phyloP scores from a whole-genome alignment of 805 yeast genomes.

The Brettanomyces custersianus region DNA sequence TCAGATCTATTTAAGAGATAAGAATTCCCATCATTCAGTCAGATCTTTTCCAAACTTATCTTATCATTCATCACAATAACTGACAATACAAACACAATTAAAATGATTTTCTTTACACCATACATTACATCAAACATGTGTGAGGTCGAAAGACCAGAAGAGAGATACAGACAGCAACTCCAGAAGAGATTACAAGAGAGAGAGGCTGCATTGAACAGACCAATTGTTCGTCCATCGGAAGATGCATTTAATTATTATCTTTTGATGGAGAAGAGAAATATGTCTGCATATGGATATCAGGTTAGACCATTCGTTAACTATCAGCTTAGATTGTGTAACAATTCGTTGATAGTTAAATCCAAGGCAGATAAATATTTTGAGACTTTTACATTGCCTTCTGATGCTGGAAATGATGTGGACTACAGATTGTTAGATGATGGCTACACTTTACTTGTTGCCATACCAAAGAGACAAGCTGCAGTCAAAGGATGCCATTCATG shows the following conservation, averaged over 20 bases:
- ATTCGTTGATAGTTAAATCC: constrained; percentile 14
- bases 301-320: constrained; percentile 15
- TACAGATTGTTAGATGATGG: constrained; percentile 14
- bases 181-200: background rate
- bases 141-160: background rate
- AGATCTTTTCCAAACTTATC: too few species aligned
- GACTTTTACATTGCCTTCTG: constrained; percentile 16
- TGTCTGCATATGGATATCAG: constrained; percentile 3
- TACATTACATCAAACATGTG: background rate
- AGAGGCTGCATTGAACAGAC: background rate
- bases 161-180: background rate
- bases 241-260: constrained; percentile 18
- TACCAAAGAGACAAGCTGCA: constrained; percentile 13
- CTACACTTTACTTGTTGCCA: constrained; percentile 11
- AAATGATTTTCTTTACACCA: constrained; percentile 16
- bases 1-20: too few species aligned
- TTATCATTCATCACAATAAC: too few species aligned
- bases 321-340: constrained; percentile 13
- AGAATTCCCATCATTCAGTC: too few species aligned
- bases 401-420: constrained; percentile 11
- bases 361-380: constrained; percentile 14
- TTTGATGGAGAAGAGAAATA: constrained; percentile 11
- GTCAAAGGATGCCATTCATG: too few species aligned
- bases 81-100: too few species aligned
- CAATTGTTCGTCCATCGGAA: constrained; percentile 6